Evolutionary conservation across 257 asterid species (phyloP).

Genomic region (Penstemon newberryi): DNA sequence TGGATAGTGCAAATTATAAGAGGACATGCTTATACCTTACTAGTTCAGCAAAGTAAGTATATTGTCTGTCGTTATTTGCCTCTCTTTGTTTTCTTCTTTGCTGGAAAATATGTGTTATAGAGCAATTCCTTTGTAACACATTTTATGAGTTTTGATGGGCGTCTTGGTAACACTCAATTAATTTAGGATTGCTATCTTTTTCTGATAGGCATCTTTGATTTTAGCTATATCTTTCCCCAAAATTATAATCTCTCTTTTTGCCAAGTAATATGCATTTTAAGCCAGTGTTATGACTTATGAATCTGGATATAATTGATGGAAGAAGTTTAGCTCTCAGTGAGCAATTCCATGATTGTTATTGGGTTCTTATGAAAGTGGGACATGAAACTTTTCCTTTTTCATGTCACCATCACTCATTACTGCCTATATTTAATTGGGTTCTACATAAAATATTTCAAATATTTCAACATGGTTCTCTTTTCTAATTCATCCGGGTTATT

Average conservation of each 20-base stretch:
- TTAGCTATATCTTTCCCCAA: neutral
- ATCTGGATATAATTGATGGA: neutral
- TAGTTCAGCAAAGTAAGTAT: constrained; percentile 81
- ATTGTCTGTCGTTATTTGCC: constrained; percentile 3
- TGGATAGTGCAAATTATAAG: constrained; percentile 63
- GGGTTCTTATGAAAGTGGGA: too few species aligned
- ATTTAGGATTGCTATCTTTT: neutral
- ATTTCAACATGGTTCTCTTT: neutral
- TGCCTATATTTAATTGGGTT: neutral
- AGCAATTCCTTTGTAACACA: neutral
- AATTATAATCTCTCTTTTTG: neutral
- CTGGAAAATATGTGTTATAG: neutral
- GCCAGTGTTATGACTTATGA: neutral
- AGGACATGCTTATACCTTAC: constrained; percentile 88
- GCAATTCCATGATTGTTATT: neutral
- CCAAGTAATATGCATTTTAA: neutral
- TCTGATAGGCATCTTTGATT: neutral
- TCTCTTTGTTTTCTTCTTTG: constrained; percentile 3
- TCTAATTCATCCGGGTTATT: neutral
- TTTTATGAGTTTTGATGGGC: neutral
- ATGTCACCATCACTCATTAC: too few species aligned
- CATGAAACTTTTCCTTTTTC: too few species aligned
- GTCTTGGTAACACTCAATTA: neutral
- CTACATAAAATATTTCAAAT: neutral
- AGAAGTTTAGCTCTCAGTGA: neutral